Base-by-base conservation (phyloP, 2,329 filamentous ascomycete genomes). In the Sporothrix variecibatus region DNA sequence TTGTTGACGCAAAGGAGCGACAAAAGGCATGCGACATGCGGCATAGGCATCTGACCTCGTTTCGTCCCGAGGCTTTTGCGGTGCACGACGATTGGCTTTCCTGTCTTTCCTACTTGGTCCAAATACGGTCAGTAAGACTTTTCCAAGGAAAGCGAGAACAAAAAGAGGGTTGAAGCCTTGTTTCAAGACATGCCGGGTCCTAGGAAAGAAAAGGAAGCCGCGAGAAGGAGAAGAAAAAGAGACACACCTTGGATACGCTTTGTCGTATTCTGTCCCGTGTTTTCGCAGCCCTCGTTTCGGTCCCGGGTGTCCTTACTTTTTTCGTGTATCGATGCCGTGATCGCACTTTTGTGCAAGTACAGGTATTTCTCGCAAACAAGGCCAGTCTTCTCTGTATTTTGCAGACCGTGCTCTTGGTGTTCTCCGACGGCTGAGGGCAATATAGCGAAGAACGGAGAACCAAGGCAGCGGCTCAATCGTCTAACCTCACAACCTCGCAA, bases 391-490 rank as follows among this genome's bases (percentile, higher is more conserved):
- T 20, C 15, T 49, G 43, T 15, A 49, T 17, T 49, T 34, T 51
- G 23, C 64, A 49, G 40, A 2, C 23, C 23, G 20, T 43, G 34
- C n/a, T 53, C 23, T 26, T 28, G 51, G 1, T 38, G n/a, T 46
- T 46, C 40, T 26, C 62, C 43, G 40, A 51, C 43, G 26, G 26
- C 43, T 34, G 26, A 9, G 65, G 12, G 43, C 65, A 12, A 26
- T 56, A 26, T 56, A 17, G 51, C 23, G 51, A 12, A 34, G 34
- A 34, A 34, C 34, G 34, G 31, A 40, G 31, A 62, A 62, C 7
- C 65, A 71, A 71, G 49, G 31, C 68, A 56, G n/a, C 51, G 49
- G 51, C 68, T 71, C 51, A 20, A 34, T 17, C 17, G 40, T 31
- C 43, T 23, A 46, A 46, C 64, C 23, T 67, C 40, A n/a, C n/a